Conservation (phyloP, 139 green algal genomes). For the Dunaliella sp. region DNA sequence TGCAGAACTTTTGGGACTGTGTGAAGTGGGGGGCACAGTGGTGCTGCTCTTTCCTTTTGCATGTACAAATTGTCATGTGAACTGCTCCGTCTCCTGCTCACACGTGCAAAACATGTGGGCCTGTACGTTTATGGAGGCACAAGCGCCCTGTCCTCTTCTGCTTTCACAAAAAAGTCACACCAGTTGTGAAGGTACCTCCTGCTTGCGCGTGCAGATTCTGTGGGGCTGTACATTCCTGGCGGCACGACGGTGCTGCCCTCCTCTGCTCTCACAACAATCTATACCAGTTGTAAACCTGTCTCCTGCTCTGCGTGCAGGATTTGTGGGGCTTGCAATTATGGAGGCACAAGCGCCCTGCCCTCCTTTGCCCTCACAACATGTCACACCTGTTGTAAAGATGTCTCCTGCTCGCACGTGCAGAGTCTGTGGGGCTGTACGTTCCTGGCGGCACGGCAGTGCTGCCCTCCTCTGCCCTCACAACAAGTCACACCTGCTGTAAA, state of each 20-base stretch:
- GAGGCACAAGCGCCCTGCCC: conserved; percentile 95
- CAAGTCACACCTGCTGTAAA: too few species aligned
- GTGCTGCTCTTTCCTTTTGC: conserved; percentile 96
- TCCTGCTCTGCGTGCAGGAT: too few species aligned
- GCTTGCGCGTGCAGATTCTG: conserved; percentile 34
- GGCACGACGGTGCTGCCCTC: conserved; percentile 95
- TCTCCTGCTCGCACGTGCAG: too few species aligned
- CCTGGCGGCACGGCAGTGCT: conserved; percentile 95
- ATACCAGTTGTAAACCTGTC: too few species aligned
- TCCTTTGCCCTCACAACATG: too few species aligned
- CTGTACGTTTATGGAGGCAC: conserved; percentile 97
- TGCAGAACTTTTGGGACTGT: too few species aligned
- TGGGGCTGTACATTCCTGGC: conserved; percentile 96
- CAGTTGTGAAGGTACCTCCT: background rate
- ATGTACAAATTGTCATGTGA: too few species aligned
- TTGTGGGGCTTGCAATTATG: conserved; percentile 97
- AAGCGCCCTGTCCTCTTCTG: conserved; percentile 90
- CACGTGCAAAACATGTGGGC: too few species aligned
- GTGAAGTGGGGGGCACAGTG: conserved; percentile 95
- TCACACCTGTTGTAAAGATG: too few species aligned
- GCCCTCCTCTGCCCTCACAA: conserved; percentile 91
- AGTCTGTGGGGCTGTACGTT: conserved; percentile 96
- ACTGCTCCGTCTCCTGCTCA: too few species aligned
- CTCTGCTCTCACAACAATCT: too few species aligned
- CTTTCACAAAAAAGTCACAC: too few species aligned